Evolutionary conservation across 179 eudicot species (phyloP), one percentile per base, ranked within the genome.

Genomic region (Silene coronaria): DNA sequence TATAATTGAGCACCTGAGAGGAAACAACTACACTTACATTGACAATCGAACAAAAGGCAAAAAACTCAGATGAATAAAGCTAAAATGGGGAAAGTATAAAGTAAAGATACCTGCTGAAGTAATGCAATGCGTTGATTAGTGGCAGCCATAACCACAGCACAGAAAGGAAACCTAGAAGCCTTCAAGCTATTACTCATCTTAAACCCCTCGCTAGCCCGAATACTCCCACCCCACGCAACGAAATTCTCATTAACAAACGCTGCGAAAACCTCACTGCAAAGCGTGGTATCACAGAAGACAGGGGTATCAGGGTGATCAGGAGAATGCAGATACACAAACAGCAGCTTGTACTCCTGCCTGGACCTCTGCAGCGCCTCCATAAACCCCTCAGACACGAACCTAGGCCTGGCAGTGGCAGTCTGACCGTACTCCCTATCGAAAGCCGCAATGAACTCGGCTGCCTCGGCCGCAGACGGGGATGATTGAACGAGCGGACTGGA

Each of bases 161-260:
- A 95, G 51, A 90, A 95, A 0, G 99, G 99, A 67, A 84, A 95
- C 82, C 91, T 81, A 0, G 97, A 95, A 0, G 97, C 99, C 81
- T 95, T 95, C 87, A 95, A 86, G 80, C 95, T 95, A 69, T 95
- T 95, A 83, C 99, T 95, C 97, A 95, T 95, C 88, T 95, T 92
- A 71, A 91, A 95, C 17, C 99, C 99, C 78, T 95, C 99, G 21
- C 86, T 85, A 22, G 89, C 86, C 30, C 92, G 81, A 58, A 92
- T 91, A 72, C 90, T 90, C 66, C 89, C 99, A 64, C 96, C 99
- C 99, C 99, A 95, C 1, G 87, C 70, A 9, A 92, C 92, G 2
- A 95, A 95, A 78, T 92, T 95, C 87, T 92, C 92, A 27, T 95
- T 95, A 26, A 95, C 82, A 80, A 95, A 92, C 17, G 84, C 90